Conservation (phyloP, 139 green algal genomes). For the Coccomyxa sp. region DNA sequence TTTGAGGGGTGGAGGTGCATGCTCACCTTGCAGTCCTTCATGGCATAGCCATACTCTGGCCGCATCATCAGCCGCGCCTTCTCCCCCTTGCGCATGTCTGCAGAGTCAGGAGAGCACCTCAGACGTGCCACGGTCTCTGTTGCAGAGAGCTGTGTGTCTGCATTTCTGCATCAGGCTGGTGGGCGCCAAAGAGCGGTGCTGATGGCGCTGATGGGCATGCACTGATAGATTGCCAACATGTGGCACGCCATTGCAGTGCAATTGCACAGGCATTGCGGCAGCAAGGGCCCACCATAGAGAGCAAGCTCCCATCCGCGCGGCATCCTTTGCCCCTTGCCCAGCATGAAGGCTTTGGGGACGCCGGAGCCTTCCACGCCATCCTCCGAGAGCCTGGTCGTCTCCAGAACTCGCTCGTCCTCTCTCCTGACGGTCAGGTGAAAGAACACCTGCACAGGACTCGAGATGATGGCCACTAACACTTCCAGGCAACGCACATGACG, state of each 20-base stretch:
- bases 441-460: conserved; percentile 32
- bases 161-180: too few species aligned
- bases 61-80: conserved; percentile 51
- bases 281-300: conserved; percentile 46
- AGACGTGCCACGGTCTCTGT: too few species aligned
- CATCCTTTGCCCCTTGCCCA: conserved; percentile 53
- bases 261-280: too few species aligned
- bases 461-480: not conserved
- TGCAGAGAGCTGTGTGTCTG: too few species aligned
- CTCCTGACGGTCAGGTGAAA: conserved; percentile 40
- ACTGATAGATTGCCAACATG: too few species aligned
- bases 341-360: conserved; percentile 50
- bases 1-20: too few species aligned
- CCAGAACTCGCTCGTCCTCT: conserved; percentile 38
- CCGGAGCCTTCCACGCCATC: conserved; percentile 42
- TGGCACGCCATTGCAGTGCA: too few species aligned
- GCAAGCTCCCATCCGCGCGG: conserved; percentile 74
- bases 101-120: not conserved
- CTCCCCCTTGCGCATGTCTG: conserved; percentile 52
- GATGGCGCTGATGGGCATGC: too few species aligned
- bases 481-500: not conserved
- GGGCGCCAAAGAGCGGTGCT: too few species aligned
- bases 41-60: conserved; percentile 60
- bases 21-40: conserved; percentile 66
- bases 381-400: conserved; percentile 46